Evolutionary conservation across 2,329 filamentous ascomycete species (phyloP).

Genomic region (Leptodontidium sp.): DNA sequence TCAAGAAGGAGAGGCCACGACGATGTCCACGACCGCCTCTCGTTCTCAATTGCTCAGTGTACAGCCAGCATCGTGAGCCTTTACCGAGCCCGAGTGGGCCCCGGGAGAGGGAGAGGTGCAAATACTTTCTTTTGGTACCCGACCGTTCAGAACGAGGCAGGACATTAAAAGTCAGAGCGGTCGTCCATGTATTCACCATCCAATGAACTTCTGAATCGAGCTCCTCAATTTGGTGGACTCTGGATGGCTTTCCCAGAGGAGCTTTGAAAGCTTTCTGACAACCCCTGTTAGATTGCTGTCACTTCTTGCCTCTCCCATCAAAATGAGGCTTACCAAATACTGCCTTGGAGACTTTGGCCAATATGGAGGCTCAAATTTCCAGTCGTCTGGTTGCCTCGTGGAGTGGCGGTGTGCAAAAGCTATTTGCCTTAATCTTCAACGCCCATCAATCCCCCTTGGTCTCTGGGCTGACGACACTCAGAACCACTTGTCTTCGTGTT

Average conservation of each 20-base stretch:
- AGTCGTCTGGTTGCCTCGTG: slow-evolving; percentile 4
- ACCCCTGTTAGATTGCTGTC: not conserved
- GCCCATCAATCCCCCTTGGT: not conserved
- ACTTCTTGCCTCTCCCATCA: not conserved
- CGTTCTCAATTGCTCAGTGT: not conserved
- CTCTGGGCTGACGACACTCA: not conserved
- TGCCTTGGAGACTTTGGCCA: not conserved
- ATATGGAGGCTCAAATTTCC: not conserved
- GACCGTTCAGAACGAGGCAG: not conserved
- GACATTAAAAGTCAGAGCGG: not conserved
- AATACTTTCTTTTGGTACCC: not conserved
- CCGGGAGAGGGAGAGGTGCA: not conserved
- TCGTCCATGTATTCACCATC: not conserved
- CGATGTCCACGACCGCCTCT: not conserved
- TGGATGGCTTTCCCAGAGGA: not conserved
- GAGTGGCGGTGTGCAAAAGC: slow-evolving; percentile 1
- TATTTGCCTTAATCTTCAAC: not conserved
- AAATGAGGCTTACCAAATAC: not conserved
- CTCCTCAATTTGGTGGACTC: not conserved
- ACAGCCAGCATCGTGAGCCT: not conserved
- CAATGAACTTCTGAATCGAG: too few species aligned
- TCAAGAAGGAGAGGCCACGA: not conserved
- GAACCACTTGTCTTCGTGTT: not conserved
- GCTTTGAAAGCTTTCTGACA: not conserved
- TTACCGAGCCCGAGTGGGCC: not conserved